Evolutionary conservation across 805 yeast genomes (phyloP).

Genomic region (Candida loeiensis): DNA sequence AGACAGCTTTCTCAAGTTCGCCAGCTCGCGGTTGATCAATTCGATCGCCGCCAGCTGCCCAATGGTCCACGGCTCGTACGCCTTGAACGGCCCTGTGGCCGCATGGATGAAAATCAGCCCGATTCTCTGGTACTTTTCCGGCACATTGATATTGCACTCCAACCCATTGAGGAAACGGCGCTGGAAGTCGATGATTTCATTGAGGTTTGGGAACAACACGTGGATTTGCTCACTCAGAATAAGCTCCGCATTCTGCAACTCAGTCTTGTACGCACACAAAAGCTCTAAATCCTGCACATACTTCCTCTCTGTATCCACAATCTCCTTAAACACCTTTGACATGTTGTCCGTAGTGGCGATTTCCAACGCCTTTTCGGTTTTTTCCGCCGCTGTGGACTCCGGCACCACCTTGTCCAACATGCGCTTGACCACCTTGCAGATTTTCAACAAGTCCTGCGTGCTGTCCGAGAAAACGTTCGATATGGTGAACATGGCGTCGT

Average conservation of each 20-base stretch:
- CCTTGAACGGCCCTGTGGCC: slow-evolving; percentile 71
- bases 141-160: slow-evolving; percentile 80
- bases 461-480: slow-evolving; percentile 84
- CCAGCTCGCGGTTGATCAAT: slow-evolving; percentile 61
- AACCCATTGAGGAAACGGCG: slow-evolving; percentile 82
- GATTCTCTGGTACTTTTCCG: slow-evolving; percentile 72
- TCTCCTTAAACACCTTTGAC: slow-evolving; percentile 77
- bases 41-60: slow-evolving; percentile 87
- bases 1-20: slow-evolving; percentile 52
- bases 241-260: slow-evolving; percentile 59
- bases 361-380: slow-evolving; percentile 4
- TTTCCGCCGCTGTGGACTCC: slow-evolving; percentile 8
- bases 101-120: slow-evolving; percentile 88
- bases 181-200: slow-evolving; percentile 85
- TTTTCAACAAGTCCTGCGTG: slow-evolving; percentile 72
- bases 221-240: slow-evolving; percentile 78
- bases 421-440: slow-evolving; percentile 65
- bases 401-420: slow-evolving; percentile 31
- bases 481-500: slow-evolving; percentile 82
- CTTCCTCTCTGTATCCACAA: slow-evolving; percentile 86
- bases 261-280: slow-evolving; percentile 62
- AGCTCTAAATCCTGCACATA: slow-evolving; percentile 88
- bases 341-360: slow-evolving; percentile 49
- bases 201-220: slow-evolving; percentile 78
- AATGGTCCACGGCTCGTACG: slow-evolving; percentile 92